Base-by-base conservation (phyloP, 73 alveolate species). In the Durusdinium trenchii region DNA sequence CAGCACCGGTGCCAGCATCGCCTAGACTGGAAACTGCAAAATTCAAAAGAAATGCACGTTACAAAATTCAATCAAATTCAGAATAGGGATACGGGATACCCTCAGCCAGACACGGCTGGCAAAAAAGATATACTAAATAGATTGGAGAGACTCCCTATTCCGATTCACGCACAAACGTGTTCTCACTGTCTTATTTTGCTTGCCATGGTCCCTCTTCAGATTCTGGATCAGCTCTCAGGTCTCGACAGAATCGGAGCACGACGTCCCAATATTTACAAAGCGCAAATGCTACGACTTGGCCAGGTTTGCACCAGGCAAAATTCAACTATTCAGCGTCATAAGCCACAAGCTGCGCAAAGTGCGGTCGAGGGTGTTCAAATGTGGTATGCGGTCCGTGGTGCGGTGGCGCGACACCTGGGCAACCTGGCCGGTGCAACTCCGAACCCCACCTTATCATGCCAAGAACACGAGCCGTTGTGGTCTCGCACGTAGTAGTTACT, bases 251-350 rank as follows among this genome's bases (percentile, higher is more conserved):
- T n/a, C n/a, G n/a, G n/a, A n/a, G n/a, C n/a, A n/a, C n/a, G n/a
- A n/a, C n/a, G n/a, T n/a, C n/a, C n/a, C 14, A 32, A 30, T 78
- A 45, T 78, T 45, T 18, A 78, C 89, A 75, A 26, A 18, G 62
- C 61, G 89, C 89, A 78, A 78, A 78, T 78, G 89, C 89, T 78
- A 78, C 38, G 64, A 38, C 61, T 78, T 78, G 89, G 62, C 89
- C 89, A 78, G 89, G 89, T 23, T 78, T 78, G 89, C 62, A 78
- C 89, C 89, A 78, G 62, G 62, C 64, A 78, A 78, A 78, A 45
- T 78, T 16, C 69, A 78, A 78, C 89, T 78, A 78, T 78, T 78
- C 62, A 16, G 60, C 89, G 89, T 78, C 60, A 78, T 78, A 78
- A 78, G 89, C 89, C 89, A 78, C 89, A 43, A 78, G 89, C 89